A percentile compares a stretch with the other conserved stretches of the same genome.
Evolutionary conservation across 2,329 filamentous ascomycete species (phyloP).

Genomic region (Colletotrichum caudatum): DNA sequence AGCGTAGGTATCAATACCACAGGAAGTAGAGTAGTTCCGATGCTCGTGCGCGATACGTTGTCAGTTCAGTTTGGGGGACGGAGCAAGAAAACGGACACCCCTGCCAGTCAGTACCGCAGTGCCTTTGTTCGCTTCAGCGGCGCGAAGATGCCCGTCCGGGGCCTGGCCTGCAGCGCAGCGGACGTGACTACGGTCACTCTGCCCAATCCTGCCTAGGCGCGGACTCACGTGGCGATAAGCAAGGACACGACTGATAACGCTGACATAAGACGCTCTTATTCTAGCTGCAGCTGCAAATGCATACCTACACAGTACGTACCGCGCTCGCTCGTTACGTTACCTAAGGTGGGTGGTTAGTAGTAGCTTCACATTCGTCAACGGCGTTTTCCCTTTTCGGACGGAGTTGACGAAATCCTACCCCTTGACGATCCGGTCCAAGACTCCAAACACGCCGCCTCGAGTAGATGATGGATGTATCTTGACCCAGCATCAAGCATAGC

Average conservation of each 20-base stretch:
- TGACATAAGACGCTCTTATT: neutral
- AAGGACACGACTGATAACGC: neutral
- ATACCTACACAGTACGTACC: too few species aligned
- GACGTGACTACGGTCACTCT: neutral
- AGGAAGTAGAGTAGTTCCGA: slow-evolving; percentile 4
- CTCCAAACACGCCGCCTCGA: slow-evolving; percentile 30
- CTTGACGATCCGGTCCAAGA: slow-evolving; percentile 32
- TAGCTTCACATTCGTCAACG: neutral
- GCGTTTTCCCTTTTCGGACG: neutral
- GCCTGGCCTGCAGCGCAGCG: neutral
- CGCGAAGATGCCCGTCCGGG: slow-evolving; percentile 25
- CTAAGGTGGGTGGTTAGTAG: too few species aligned
- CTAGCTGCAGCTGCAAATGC: neutral
- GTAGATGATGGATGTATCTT: slow-evolving; percentile 11
- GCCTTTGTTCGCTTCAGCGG: slow-evolving; percentile 17
- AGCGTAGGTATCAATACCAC: slow-evolving; percentile 8
- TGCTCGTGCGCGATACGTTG: neutral
- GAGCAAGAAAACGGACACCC: slow-evolving; percentile 13
- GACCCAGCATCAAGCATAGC: neutral
- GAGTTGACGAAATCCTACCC: slow-evolving; percentile 10
- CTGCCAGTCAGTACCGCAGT: neutral
- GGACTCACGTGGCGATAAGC: slow-evolving; percentile 11
- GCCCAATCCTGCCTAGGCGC: neutral
- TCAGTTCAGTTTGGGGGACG: neutral
- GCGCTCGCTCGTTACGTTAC: too few species aligned